Conservation (phyloP, 345 rosid species). For the Heritiera fomes region DNA sequence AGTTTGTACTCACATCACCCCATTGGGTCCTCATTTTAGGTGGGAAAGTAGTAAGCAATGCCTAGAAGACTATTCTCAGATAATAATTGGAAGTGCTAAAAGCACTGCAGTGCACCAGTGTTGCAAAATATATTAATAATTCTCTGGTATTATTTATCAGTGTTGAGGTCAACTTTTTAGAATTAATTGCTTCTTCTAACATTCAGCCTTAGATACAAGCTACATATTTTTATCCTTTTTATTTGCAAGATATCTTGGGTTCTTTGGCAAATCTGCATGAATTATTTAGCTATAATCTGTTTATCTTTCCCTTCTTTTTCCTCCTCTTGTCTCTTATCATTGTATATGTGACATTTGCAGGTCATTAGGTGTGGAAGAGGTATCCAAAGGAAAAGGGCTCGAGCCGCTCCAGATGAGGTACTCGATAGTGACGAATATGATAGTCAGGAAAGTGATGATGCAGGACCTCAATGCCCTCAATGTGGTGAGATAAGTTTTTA, state of each 20-base stretch:
- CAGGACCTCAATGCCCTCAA: conserved; percentile 61
- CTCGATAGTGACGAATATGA: conserved; percentile 30
- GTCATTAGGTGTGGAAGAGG: conserved; percentile 60
- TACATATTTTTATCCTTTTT: neutral
- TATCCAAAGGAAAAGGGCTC: conserved; percentile 42
- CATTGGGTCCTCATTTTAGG: neutral
- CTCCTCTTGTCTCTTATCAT: neutral
- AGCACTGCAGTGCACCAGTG: neutral
- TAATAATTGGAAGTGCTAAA: neutral
- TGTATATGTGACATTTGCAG: conserved; percentile 38
- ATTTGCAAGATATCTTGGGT: neutral
- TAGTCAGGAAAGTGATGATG: conserved; percentile 39
- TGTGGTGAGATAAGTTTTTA: conserved; percentile 60
- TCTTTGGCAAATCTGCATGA: neutral
- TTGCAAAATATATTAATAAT: neutral
- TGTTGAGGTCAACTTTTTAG: neutral
- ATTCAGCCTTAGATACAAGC: neutral
- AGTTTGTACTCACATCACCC: neutral
- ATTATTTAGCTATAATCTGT: conserved; percentile 9
- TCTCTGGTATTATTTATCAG: neutral
- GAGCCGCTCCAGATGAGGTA: neutral
- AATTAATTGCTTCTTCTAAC: neutral
- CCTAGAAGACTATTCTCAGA: neutral
- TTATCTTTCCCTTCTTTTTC: neutral
- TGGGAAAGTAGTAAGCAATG: neutral